A percentile compares a stretch with the other conserved stretches of the same genome.
phyloP scores from a whole-genome alignment of 2,329 filamentous ascomycete species.

The Ceratocystis huliohia region DNA sequence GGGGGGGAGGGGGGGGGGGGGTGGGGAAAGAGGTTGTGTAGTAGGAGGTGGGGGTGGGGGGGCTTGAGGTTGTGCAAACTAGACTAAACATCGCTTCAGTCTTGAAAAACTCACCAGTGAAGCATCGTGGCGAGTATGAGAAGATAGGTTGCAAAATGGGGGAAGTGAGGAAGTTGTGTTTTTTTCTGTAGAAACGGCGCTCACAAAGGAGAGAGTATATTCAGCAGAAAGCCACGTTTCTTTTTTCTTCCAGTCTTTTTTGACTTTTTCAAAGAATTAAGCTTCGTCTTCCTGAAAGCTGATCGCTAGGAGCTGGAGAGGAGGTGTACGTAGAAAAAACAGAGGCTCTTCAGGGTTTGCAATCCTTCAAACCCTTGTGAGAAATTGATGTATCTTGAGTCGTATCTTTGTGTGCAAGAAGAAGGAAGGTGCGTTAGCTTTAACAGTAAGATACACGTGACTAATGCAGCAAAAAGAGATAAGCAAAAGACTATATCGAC shows the following conservation, averaged over 20 bases:
- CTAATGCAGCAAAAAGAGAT: neutral
- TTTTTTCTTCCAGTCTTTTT: neutral
- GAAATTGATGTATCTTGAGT: neutral
- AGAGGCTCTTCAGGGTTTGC: neutral
- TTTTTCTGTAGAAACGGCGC: neutral
- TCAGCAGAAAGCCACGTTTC: slow-evolving; percentile 2
- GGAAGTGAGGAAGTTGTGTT: neutral
- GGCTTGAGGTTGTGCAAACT: no score
- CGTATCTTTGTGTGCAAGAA: neutral
- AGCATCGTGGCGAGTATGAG: neutral
- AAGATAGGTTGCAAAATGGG: neutral
- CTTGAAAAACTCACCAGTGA: slow-evolving; percentile 9
- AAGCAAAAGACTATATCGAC: neutral
- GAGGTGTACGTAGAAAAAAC: neutral
- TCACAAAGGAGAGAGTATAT: neutral
- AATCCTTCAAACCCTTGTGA: slow-evolving; percentile 7
- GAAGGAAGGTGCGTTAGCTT: neutral
- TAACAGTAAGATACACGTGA: neutral
- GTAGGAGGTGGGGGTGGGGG: no score
- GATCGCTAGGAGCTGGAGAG: neutral
- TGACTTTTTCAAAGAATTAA: neutral
- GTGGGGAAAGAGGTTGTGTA: no score
- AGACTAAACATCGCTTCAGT: neutral
- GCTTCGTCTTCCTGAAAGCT: neutral
- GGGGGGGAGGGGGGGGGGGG: no score